phyloP scores from a whole-genome alignment of 2,329 filamentous ascomycete species.

The Scedosporium apiospermum region DNA sequence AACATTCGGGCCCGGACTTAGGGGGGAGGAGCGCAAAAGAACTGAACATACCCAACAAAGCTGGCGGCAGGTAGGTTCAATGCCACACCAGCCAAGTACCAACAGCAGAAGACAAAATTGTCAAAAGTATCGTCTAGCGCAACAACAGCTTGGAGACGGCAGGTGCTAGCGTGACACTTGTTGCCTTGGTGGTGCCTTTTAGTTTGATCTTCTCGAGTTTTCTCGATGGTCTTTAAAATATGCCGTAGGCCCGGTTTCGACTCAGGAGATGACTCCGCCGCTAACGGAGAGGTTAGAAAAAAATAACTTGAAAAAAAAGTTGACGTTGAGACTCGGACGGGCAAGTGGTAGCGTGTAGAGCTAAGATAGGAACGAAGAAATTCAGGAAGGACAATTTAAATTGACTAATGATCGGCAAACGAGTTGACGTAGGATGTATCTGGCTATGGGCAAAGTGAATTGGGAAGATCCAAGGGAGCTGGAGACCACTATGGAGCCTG shows the following conservation, averaged over 20 bases:
- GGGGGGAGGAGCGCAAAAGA: background rate
- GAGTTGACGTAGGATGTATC: background rate
- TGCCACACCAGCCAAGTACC: background rate
- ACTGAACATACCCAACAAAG: background rate
- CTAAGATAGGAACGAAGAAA: background rate
- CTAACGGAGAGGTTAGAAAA: background rate
- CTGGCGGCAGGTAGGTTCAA: background rate
- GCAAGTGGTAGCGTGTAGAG: background rate
- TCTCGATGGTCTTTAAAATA: background rate
- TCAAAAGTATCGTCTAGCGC: background rate
- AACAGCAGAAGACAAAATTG: background rate
- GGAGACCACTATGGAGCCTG: background rate
- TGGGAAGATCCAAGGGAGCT: background rate
- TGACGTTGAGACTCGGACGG: background rate
- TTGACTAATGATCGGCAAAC: background rate
- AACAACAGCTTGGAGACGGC: background rate
- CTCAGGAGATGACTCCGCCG: background rate
- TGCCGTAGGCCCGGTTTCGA: background rate
- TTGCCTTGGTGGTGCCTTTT: background rate
- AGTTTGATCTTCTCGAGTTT: background rate
- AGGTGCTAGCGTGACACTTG: conserved; percentile 1
- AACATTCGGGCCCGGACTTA: background rate
- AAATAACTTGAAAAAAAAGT: background rate
- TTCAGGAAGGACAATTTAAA: background rate
- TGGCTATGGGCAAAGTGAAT: background rate